Evolutionary conservation across 164 flowering plant species (phyloP).

Genomic region (Vitis rupestris): DNA sequence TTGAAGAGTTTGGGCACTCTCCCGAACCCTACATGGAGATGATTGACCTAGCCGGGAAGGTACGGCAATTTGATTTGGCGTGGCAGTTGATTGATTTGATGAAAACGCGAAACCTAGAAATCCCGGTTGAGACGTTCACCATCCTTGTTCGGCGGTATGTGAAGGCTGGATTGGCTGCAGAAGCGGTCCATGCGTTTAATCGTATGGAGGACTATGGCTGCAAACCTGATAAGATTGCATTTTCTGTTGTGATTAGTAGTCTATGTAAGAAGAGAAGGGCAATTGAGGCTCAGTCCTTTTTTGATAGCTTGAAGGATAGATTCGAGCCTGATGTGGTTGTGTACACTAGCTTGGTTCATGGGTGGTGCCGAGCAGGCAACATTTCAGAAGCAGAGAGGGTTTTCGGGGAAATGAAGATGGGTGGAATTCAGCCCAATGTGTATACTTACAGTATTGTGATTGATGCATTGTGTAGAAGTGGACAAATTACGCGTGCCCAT

Average conservation of each 20-base stretch:
- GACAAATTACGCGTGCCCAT: conserved; percentile 75
- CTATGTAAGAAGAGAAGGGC: conserved; percentile 75
- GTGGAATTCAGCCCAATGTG: conserved; percentile 78
- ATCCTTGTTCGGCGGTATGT: conserved; percentile 69
- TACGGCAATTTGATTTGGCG: conserved; percentile 65
- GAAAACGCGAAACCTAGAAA: conserved; percentile 40
- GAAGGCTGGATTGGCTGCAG: conserved; percentile 79
- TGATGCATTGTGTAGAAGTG: conserved; percentile 82
- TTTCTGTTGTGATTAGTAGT: conserved; percentile 52
- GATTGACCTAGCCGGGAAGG: conserved; percentile 85
- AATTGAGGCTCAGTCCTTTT: conserved; percentile 80
- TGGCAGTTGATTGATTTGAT: conserved; percentile 73
- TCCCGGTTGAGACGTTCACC: conserved; percentile 57
- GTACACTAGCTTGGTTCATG: conserved; percentile 76
- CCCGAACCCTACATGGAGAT: conserved; percentile 57
- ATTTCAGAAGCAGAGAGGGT: conserved; percentile 78
- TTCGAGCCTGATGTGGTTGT: conserved; percentile 85
- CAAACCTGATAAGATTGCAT: conserved; percentile 57
- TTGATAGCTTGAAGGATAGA: conserved; percentile 59
- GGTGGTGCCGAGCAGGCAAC: conserved; percentile 85
- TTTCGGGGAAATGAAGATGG: conserved; percentile 74
- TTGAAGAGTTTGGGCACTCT: conserved; percentile 23
- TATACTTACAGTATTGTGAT: conserved; percentile 76
- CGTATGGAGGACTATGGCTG: conserved; percentile 89
- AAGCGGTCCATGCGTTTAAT: conserved; percentile 81